Conservation (phyloP, 805 yeast genomes). For the Nematodospora valgi region DNA sequence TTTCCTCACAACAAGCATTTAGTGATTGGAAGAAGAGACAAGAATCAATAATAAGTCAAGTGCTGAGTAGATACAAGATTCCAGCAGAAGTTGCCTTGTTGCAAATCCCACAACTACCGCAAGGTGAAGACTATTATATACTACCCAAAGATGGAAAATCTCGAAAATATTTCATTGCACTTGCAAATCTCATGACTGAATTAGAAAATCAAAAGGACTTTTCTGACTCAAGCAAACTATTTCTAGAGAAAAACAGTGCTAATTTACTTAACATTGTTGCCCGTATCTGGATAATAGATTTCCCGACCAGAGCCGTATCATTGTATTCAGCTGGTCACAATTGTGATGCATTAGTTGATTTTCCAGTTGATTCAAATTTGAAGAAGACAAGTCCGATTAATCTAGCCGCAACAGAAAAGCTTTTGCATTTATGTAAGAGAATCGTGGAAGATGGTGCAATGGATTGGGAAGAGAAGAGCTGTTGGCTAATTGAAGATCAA, state of each 20-base stretch:
- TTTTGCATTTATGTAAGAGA: slow-evolving; percentile 27
- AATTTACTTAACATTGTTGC: slow-evolving; percentile 45
- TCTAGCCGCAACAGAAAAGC: slow-evolving; percentile 19
- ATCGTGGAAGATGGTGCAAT: slow-evolving; percentile 29
- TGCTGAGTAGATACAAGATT: slow-evolving; percentile 27
- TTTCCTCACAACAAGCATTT: slow-evolving; percentile 21
- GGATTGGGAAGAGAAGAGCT: slow-evolving; percentile 27
- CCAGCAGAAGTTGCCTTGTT: slow-evolving; percentile 30
- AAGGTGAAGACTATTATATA: slow-evolving; percentile 35
- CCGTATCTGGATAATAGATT: slow-evolving; percentile 57
- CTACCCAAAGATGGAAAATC: slow-evolving; percentile 21
- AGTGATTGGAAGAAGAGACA: slow-evolving; percentile 33
- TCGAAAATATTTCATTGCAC: slow-evolving; percentile 29
- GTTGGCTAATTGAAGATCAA: slow-evolving; percentile 44
- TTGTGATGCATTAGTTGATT: slow-evolving; percentile 28
- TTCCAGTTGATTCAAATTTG: slow-evolving; percentile 15
- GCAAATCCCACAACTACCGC: slow-evolving; percentile 28
- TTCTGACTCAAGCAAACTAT: slow-evolving; percentile 15
- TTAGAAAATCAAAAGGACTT: neutral
- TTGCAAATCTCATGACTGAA: slow-evolving; percentile 16
- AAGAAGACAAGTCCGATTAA: slow-evolving; percentile 30
- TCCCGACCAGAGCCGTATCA: slow-evolving; percentile 46
- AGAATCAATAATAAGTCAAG: slow-evolving; percentile 17
- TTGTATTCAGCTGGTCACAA: slow-evolving; percentile 48
- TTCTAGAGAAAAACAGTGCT: slow-evolving; percentile 38